phyloP scores from a whole-genome alignment of 768 basidiomycete genomes.

The Daedaleopsis nitida region DNA sequence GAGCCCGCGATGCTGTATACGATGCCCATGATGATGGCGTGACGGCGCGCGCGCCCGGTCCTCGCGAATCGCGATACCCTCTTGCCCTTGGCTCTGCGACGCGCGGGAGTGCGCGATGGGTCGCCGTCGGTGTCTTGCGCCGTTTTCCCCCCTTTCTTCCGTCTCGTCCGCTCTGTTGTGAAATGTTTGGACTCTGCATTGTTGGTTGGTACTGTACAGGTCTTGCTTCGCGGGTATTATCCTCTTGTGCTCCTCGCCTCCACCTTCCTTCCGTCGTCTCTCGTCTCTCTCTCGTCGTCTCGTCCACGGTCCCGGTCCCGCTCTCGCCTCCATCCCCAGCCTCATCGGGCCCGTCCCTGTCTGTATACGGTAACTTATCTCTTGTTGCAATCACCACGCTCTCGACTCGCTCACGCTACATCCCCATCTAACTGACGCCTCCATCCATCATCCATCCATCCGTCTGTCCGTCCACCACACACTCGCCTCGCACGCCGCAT shows the following conservation, averaged over 20 bases:
- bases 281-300: background rate
- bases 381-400: background rate
- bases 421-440: background rate
- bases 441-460: background rate
- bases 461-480: too few species aligned
- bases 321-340: too few species aligned
- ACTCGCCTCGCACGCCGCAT: background rate
- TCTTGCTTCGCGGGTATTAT: background rate
- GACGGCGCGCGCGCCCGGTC: background rate
- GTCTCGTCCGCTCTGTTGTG: background rate
- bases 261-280: background rate
- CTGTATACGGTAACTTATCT: background rate
- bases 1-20: conserved; percentile 14
- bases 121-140: background rate
- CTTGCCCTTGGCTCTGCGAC: background rate
- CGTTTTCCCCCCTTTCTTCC: background rate
- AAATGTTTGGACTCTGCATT: background rate
- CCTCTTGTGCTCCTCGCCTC: background rate
- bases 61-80: background rate
- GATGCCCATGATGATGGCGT: conserved; percentile 17
- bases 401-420: background rate
- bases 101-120: too few species aligned
- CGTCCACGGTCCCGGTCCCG: too few species aligned
- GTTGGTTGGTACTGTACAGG: background rate
- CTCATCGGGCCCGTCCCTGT: background rate